phyloP scores from a whole-genome alignment of 2,329 filamentous ascomycete genomes.

The Fusarium mundagurra region DNA sequence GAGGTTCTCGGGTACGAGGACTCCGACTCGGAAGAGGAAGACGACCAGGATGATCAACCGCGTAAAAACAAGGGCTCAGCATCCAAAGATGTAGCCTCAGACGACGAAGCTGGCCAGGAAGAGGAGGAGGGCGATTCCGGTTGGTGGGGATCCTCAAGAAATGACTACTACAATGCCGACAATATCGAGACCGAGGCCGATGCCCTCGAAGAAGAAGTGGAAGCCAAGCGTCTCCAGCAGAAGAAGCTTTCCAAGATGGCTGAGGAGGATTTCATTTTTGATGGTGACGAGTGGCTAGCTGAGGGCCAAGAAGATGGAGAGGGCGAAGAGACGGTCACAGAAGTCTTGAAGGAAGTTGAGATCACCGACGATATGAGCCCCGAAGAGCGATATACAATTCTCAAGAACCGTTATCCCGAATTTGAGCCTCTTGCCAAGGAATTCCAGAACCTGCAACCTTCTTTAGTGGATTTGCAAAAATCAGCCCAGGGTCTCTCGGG shows the following conservation, averaged over 20 bases:
- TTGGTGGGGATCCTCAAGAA: slow-evolving; percentile 88
- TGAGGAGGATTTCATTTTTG: slow-evolving; percentile 92
- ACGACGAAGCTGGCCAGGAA: slow-evolving; percentile 66
- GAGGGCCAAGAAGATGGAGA: slow-evolving; percentile 61
- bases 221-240: slow-evolving; percentile 87
- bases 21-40: slow-evolving; percentile 57
- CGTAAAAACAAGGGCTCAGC: slow-evolving; percentile 44
- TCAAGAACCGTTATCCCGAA: slow-evolving; percentile 88
- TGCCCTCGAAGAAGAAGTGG: slow-evolving; percentile 90
- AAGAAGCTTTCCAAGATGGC: slow-evolving; percentile 91
- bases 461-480: slow-evolving; percentile 67
- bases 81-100: slow-evolving; percentile 47
- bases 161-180: slow-evolving; percentile 94
- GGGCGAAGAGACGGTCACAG: slow-evolving; percentile 74
- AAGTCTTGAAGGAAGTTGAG: slow-evolving; percentile 85
- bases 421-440: slow-evolving; percentile 88
- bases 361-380: slow-evolving; percentile 81
- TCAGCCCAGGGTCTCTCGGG: slow-evolving; percentile 63
- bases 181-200: slow-evolving; percentile 70
- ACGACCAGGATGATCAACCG: slow-evolving; percentile 51
- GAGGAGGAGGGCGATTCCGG: slow-evolving; percentile 69
- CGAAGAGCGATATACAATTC: slow-evolving; percentile 78
- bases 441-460: slow-evolving; percentile 75
- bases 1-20: slow-evolving; percentile 65
- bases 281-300: slow-evolving; percentile 85